Base-by-base conservation (phyloP, 2,329 filamentous ascomycete genomes). In the Aspergillus quadrilineatus region DNA sequence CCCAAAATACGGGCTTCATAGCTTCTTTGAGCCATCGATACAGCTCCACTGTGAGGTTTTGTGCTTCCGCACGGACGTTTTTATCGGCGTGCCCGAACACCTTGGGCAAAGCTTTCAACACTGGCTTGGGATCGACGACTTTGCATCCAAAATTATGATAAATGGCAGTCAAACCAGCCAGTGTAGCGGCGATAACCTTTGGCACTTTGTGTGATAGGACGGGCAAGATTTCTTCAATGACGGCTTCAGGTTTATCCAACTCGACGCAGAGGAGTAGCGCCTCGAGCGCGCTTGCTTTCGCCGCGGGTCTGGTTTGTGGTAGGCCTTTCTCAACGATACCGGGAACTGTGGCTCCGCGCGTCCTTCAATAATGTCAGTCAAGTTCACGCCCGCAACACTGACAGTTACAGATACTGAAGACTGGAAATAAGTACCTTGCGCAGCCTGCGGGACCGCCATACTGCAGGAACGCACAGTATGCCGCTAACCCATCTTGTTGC, bases 1-100 rank as follows among this genome's bases (percentile, higher is more conserved):
- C 86, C 92, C 94, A 99, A 73, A 99, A 97, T 75, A 97, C 88
- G 37, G 93, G 91, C 73, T 99, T 99, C 87, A 99, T 97, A 9
- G 93, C 93, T 62, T 99, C 94, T 64, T 93, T 89, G 34, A 99
- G 81, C 94, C 95, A 99, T 74, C 94, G 83, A 75, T 99, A 99
- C 56, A 99, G 85, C 71, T 99, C 95, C 47, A 97, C 90, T 0
- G 93, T 89, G 56, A 99, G 80, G 65, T 89, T 92, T 46, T 94
- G 94, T 29, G 92, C 92, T 73, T 97, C 94, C 3, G 92, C 92
- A 74, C 94, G 88, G 14, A 99, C 90, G 71, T 97, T 97, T 77
- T 99, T 99, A 80, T 99, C 94, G 32, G 94, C 93, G 72, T 97
- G 94, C 17, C 90, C 91, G 70, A 97, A 99, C 1, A 88, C 88